These are phyloP conservation scores for Aspergillus sparsus DNA, from an alignment of 495 filamentous ascomycete species.

Conservation along the genomic window DNA sequence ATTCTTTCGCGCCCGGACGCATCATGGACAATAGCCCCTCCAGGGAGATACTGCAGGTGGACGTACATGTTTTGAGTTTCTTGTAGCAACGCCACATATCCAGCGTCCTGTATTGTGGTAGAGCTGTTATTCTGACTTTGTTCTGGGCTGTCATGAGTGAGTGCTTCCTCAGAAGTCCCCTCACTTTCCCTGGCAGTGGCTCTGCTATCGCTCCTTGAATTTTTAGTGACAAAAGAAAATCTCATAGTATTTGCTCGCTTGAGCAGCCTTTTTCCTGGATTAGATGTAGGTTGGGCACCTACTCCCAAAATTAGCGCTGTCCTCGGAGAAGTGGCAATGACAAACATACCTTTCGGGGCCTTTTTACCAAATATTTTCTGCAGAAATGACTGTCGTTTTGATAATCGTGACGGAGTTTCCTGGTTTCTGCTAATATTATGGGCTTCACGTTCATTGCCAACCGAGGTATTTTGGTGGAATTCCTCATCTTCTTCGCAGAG, in stretches of 20 bases:
- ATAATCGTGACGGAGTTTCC: neutral
- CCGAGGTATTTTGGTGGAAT: constrained; percentile 6
- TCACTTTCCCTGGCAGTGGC: constrained; percentile 20
- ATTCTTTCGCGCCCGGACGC: constrained; percentile 33
- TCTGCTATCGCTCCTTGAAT: constrained; percentile 24
- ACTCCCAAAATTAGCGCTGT: constrained; percentile 7
- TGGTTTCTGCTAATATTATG: constrained; percentile 10
- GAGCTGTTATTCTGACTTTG: constrained; percentile 14
- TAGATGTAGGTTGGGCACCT: constrained; percentile 26
- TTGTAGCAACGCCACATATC: constrained; percentile 25
- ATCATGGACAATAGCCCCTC: constrained; percentile 33
- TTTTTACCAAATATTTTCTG: constrained; percentile 31
- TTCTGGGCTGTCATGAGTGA: constrained; percentile 1
- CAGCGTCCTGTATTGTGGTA: constrained; percentile 21
- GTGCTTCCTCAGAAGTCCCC: constrained; percentile 16
- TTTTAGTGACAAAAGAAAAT: constrained; percentile 32
- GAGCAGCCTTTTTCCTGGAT: constrained; percentile 28
- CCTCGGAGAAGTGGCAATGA: neutral
- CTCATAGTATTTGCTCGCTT: constrained; percentile 34
- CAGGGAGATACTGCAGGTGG: constrained; percentile 30
- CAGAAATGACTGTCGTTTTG: constrained; percentile 27
- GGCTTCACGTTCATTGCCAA: constrained; percentile 17
- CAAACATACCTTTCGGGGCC: constrained; percentile 25
- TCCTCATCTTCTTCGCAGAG: constrained; percentile 26
- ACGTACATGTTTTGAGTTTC: constrained; percentile 28